These are phyloP conservation scores for Phyllosticta capitalensis DNA, from an alignment of 2,329 filamentous ascomycete species.

Conservation along the genomic window DNA sequence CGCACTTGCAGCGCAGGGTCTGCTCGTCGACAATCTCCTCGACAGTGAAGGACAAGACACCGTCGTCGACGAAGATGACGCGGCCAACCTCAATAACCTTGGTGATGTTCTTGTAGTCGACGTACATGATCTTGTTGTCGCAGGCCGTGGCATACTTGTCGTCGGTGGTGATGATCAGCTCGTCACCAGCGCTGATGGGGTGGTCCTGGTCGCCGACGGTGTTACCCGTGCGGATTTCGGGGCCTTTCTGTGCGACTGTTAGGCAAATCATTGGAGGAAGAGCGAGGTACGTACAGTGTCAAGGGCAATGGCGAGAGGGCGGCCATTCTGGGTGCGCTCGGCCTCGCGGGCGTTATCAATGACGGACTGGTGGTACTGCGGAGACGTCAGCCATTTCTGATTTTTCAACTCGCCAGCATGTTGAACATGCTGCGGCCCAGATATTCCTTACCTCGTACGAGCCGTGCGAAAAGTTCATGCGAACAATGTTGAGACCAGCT, in stretches of 20 bases:
- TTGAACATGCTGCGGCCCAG: background rate
- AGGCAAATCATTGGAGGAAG: background rate
- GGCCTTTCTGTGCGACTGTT: conserved; percentile 52
- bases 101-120: conserved; percentile 99
- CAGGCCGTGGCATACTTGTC: conserved; percentile 78
- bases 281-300: conserved; percentile 50
- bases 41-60: conserved; percentile 94
- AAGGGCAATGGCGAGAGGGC: conserved; percentile 90
- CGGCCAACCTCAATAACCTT: conserved; percentile 89
- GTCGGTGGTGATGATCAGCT: conserved; percentile 95
- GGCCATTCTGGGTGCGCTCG: conserved; percentile 65
- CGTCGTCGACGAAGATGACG: conserved; percentile 96
- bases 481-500: conserved; percentile 92
- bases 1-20: conserved; percentile 74
- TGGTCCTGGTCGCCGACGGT: conserved; percentile 62
- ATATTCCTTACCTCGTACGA: conserved; percentile 56
- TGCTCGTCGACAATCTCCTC: conserved; percentile 77
- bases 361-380: conserved; percentile 88
- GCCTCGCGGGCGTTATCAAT: conserved; percentile 91
- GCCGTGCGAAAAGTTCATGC: conserved; percentile 99
- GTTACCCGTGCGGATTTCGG: conserved; percentile 79
- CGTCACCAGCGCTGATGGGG: conserved; percentile 70
- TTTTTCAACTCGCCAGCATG: background rate
- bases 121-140: conserved; percentile 92
- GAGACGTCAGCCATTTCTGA: conserved; percentile 2